Percentiles rank a stretch among this genome's conserved stretches.
phyloP scores from a whole-genome alignment of 2,329 filamentous ascomycete genomes.

The Apiospora rasikravindrae region DNA sequence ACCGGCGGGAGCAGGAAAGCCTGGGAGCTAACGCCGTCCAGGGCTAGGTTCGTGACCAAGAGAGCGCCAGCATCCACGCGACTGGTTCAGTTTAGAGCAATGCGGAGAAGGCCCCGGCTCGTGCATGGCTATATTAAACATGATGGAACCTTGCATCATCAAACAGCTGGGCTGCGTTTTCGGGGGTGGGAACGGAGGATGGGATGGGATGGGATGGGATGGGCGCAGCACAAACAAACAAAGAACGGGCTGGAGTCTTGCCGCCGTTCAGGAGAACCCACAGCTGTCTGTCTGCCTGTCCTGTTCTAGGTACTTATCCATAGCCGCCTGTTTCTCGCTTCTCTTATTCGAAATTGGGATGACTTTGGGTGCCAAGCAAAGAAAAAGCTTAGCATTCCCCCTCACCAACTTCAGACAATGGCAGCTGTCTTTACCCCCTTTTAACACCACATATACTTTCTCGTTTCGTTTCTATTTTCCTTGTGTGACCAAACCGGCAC shows the following conservation, averaged over 20 bases:
- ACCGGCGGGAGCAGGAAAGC: background rate
- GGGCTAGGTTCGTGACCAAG: background rate
- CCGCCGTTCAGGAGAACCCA: background rate
- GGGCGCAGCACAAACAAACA: background rate
- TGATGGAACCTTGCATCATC: constrained; percentile 12
- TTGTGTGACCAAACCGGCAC: background rate
- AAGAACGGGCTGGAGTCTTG: background rate
- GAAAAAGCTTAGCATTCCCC: background rate
- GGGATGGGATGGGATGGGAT: too few relatives aligned
- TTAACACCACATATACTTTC: background rate
- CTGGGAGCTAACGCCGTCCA: background rate
- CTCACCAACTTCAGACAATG: constrained; percentile 1
- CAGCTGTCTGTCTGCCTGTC: too few relatives aligned
- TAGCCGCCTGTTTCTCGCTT: background rate
- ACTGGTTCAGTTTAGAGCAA: background rate
- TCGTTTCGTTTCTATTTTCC: background rate
- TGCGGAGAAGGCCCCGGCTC: constrained; percentile 8
- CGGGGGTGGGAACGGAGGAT: background rate
- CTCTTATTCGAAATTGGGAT: background rate
- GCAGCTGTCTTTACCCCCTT: background rate
- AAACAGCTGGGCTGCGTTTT: background rate
- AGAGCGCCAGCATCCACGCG: background rate
- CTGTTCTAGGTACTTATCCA: background rate
- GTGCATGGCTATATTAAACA: constrained; percentile 16
- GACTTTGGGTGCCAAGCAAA: background rate